These are phyloP conservation scores for Colletotrichum truncatum DNA, from an alignment of 2,329 filamentous ascomycete genomes.

Conservation along the genomic window DNA sequence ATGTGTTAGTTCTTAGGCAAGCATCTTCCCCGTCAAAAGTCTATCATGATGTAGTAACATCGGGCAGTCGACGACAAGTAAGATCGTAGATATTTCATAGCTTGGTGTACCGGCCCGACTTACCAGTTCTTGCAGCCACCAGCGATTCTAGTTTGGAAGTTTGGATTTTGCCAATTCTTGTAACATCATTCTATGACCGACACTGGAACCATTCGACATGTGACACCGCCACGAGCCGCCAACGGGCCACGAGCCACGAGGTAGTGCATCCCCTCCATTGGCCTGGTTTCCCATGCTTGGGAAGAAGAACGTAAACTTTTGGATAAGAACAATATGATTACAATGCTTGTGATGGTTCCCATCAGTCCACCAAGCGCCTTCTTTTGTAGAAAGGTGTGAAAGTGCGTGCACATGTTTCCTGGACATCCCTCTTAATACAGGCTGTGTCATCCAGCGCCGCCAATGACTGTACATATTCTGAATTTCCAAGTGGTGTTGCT, in stretches of 20 bases:
- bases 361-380: neutral
- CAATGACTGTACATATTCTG: neutral
- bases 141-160: neutral
- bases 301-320: neutral
- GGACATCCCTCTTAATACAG: neutral
- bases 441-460: neutral
- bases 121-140: neutral
- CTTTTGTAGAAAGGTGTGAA: neutral
- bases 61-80: neutral
- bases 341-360: neutral
- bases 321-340: neutral
- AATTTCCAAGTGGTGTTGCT: neutral
- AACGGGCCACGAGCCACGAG: neutral
- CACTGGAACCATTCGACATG: neutral
- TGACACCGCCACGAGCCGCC: constrained; percentile 2
- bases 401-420: neutral
- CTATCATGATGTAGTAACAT: neutral
- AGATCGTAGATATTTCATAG: neutral
- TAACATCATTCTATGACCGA: neutral
- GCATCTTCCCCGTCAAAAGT: neutral
- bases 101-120: neutral
- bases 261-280: neutral
- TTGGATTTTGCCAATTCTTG: neutral
- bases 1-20: neutral
- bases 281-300: neutral